Base-by-base conservation (phyloP, 1,284 basidiomycete genomes). In the Ustilago trichophora region DNA sequence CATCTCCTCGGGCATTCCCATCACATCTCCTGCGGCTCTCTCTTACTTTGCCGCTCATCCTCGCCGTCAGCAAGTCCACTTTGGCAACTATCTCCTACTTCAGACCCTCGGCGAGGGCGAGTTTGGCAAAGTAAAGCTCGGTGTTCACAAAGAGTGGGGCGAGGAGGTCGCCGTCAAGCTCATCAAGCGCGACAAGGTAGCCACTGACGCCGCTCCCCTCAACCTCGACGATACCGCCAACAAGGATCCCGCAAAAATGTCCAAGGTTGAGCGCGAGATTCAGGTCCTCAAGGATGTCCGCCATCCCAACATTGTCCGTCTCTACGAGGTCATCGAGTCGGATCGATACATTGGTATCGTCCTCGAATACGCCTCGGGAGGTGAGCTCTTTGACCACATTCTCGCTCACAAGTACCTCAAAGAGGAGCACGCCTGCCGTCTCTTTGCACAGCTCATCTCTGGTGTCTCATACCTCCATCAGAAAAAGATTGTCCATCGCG, bases 331-430 rank as follows among this genome's bases (percentile, higher is more conserved):
- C 33, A 97, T 99, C 75, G 94, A 98, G 83, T 98, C 96, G 2
- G 95, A 98, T 85, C 97, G 97, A 83, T 98, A 98, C 84, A 98
- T 99, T 75, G 96, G 96, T 34, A 99, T 99, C 81, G 96, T 99
- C 69, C 88, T 99, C 71, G 96, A 98, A 83, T 98, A 96, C 81
- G 96, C 95, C 33, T 94, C 92, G 1, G 86, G 85, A 84, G 96
- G 96, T 50, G 96, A 98, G 83, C 88, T 99, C 16, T 98, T 99
- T 82, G 96, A 99, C 83, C 93, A 98, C 83, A 99, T 99, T 82
- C 88, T 98, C 42, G 95, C 95, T 21, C 96, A 98, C 83, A 91
- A 94, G 42, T 98, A 96, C 82, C 88, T 99, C 75, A 90, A 91
- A 73, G 96, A 98, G 83, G 89, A 88, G 71, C 94, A 98, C 78